Base-by-base conservation (phyloP, 495 filamentous ascomycete species). In the Penicillium mononematosum region DNA sequence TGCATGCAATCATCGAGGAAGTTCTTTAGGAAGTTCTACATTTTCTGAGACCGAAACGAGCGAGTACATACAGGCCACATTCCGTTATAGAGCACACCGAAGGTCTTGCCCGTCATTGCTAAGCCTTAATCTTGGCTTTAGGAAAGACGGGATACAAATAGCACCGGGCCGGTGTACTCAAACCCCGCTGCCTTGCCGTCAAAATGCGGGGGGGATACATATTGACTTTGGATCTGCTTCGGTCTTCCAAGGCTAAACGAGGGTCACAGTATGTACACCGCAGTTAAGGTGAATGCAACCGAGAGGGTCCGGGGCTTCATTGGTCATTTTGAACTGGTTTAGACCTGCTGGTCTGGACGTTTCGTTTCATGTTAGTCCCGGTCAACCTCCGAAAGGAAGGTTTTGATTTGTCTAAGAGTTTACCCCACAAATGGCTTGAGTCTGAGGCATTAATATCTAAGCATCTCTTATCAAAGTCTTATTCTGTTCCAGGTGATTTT, bases 171-270 rank as follows among this genome's bases (percentile, higher is more conserved):
- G 34, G 14, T 12, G 34, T 19, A 22, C 10, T 16, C 24, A 17
- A 22, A 5, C 44, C 24, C 24, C 14, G 14, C 22, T 31, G 7
- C 16, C 36, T 38, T 36, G 12, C 14, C 34, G 14, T 38, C 29
- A 47, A 38, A 50, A 50, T 32, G 48, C 32, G 48, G 48, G 48
- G 48, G 48, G 32, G 39, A 27, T 24, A 25, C 12, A 24, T 38
- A 6, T 39, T 50, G 19, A 4, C 17, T 50, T 50, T 11, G 4
- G 2, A 19, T n/a, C 14, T 34, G 34, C 34, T 39, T 39, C 34
- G 19, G 14, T 38, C 16, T 11, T 7, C 36, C 16, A n/a, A 39
- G 8, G 36, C 16, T n/a, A n/a, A 39, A 2, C 8, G 36, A 7
- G 4, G 2, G 16, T 36, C 5, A 16, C 14, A 2, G 17, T 17